Evolutionary conservation across 192 early-diverging fungal genomes (phyloP), one percentile per base, ranked within the genome.

Genomic region (Radiomyces spectabilis): DNA sequence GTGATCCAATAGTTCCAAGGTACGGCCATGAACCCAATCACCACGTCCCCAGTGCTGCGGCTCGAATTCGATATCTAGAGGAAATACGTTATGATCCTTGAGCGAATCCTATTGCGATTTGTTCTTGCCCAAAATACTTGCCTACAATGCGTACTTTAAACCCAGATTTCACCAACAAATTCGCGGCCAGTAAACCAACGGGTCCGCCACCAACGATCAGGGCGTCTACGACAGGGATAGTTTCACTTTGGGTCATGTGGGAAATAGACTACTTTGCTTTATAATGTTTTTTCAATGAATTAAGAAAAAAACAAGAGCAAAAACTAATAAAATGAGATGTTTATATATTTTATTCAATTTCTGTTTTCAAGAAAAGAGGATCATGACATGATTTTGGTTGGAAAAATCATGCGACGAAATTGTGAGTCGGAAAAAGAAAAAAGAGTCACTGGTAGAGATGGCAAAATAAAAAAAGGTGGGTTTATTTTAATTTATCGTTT

Each of bases 31-130:
- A 9, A 59, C 48, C 55, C 56, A 59, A 15, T 65, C 62, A 24
- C 62, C 62, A 27, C 62, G 22, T 25, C 62, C 62, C 62, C 62
- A 64, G 19, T 64, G 62, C 16, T 57, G 56, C 10, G 62, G 62
- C 12, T 57, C 54, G 24, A 50, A 51, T 43, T 64, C 62, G 21
- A 64, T 51, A 52, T 64, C 62, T 64, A 19, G n/a, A 44, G 43
- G 15, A 35, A 35, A 35, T n/a, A n/a, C n/a, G 24, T 15, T 38
- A 18, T 29, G 16, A 35, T 32, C 24, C 1, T 19, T 12, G 4
- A 37, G 41, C 41, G 29, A 16, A 18, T 6, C 6, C 22, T 1
- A 35, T 43, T 44, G 42, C 13, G 5, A 6, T 31, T 39, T 24
- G 19, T 59, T 16, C 8, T 40, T 10, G 21, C n/a, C 7, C 1